phyloP scores from a whole-genome alignment of 352 stramenopile genomes.

The Pythium phragmiticola region DNA sequence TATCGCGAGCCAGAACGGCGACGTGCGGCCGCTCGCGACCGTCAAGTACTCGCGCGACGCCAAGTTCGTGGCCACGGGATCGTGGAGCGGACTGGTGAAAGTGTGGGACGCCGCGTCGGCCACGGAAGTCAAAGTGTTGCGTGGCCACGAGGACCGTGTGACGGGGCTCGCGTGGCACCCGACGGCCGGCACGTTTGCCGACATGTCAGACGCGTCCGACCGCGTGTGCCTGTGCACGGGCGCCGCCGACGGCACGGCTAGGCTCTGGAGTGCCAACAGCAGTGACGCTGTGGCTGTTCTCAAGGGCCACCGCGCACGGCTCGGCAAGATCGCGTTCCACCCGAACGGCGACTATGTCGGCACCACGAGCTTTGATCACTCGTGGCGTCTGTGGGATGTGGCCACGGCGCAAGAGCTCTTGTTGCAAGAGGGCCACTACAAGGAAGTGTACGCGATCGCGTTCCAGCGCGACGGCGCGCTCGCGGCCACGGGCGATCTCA shows the following conservation, averaged over 20 bases:
- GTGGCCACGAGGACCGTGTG: constrained; percentile 86
- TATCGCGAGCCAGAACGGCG: constrained; percentile 93
- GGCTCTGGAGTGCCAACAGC: constrained; percentile 62
- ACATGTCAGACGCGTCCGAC: constrained; percentile 62
- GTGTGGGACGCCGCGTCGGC: constrained; percentile 89
- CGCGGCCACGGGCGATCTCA: constrained; percentile 93
- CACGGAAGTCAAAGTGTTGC: constrained; percentile 69
- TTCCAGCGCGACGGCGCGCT: constrained; percentile 96
- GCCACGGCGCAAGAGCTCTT: constrained; percentile 90
- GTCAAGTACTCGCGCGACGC: constrained; percentile 67
- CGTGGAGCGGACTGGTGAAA: constrained; percentile 93
- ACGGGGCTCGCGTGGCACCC: constrained; percentile 88
- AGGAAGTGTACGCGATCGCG: constrained; percentile 93
- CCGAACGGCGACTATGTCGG: constrained; percentile 90
- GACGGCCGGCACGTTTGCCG: constrained; percentile 34
- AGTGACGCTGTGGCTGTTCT: constrained; percentile 61
- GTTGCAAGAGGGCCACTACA: constrained; percentile 96
- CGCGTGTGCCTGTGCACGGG: constrained; percentile 71
- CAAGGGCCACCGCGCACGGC: constrained; percentile 64
- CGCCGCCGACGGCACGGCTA: constrained; percentile 74
- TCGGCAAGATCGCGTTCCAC: constrained; percentile 93
- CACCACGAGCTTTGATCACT: constrained; percentile 96
- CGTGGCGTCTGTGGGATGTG: constrained; percentile 98
- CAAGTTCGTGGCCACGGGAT: constrained; percentile 82
- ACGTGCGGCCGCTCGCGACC: constrained; percentile 87